Percentiles rank a stretch among this genome's conserved stretches.
These are phyloP conservation scores for Persicaria maculosa DNA, from an alignment of 148 eudicot species.

Conservation along the genomic window DNA sequence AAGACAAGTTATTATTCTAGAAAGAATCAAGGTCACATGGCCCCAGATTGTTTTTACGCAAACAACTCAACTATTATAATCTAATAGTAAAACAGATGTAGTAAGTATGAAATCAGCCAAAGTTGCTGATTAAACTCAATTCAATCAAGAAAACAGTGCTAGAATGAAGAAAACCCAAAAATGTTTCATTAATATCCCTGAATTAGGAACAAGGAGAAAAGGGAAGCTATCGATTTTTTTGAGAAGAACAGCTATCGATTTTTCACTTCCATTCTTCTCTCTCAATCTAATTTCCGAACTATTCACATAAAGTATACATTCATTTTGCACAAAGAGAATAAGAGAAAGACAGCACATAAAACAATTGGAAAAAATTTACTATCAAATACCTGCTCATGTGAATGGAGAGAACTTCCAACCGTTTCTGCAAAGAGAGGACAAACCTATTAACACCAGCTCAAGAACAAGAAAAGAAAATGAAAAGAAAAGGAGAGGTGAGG, in stretches of 20 bases:
- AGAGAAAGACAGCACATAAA: slow-evolving; percentile 2
- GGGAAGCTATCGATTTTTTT: slow-evolving; percentile 40
- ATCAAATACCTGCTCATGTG: slow-evolving; percentile 43
- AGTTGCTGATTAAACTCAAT: not conserved
- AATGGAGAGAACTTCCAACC: slow-evolving; percentile 22
- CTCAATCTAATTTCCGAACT: slow-evolving; percentile 62
- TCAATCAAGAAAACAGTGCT: not conserved
- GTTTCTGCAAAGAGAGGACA: slow-evolving; percentile 37
- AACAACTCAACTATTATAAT: slow-evolving; percentile 54
- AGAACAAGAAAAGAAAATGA: not conserved
- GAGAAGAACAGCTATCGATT: slow-evolving; percentile 62
- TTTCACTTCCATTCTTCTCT: slow-evolving; percentile 52
- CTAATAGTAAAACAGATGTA: slow-evolving; percentile 30
- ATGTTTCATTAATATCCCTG: too few relatives aligned
- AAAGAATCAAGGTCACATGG: slow-evolving; percentile 65
- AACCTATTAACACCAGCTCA: not conserved
- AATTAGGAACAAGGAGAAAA: too few relatives aligned
- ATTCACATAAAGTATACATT: slow-evolving; percentile 9
- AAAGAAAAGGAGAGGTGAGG: not conserved
- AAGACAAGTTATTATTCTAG: slow-evolving; percentile 48
- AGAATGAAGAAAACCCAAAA: not conserved
- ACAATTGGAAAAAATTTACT: not conserved
- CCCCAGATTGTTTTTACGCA: slow-evolving; percentile 60
- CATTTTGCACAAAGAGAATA: slow-evolving; percentile 5
- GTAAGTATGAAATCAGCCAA: not conserved